Conservation (phyloP, 1,284 basidiomycete species). For the Trametes polyzona region DNA sequence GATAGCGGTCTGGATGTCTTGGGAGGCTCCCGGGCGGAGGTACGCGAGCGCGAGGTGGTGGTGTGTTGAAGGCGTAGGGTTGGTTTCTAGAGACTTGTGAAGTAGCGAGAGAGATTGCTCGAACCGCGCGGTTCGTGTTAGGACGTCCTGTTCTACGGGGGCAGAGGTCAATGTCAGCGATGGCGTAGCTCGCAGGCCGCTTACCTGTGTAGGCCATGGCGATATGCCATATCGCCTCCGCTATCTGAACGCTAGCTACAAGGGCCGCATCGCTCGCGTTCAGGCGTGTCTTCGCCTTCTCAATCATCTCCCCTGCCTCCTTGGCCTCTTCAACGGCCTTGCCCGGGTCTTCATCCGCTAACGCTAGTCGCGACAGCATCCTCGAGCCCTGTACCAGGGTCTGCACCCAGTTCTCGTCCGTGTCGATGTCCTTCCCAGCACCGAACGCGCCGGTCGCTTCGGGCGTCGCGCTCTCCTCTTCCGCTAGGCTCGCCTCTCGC, state of each 20-base stretch:
- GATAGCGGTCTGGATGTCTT: constrained; percentile 73
- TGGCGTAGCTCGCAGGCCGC: neutral
- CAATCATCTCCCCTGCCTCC: constrained; percentile 61
- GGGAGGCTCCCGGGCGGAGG: constrained; percentile 63
- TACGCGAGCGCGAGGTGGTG: constrained; percentile 85
- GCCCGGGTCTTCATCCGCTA: constrained; percentile 41
- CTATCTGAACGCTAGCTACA: constrained; percentile 59
- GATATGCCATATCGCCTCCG: constrained; percentile 69
- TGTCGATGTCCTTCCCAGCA: constrained; percentile 54
- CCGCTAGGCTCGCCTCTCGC: constrained; percentile 54
- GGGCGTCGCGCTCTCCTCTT: constrained; percentile 29
- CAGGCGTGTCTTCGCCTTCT: constrained; percentile 58
- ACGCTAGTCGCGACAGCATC: constrained; percentile 66
- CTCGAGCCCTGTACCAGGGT: constrained; percentile 74
- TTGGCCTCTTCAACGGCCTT: constrained; percentile 50
- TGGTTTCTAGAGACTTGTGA: constrained; percentile 53
- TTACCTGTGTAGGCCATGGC: constrained; percentile 65
- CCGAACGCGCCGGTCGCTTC: constrained; percentile 25
- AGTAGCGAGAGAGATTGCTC: constrained; percentile 63
- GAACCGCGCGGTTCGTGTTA: constrained; percentile 63
- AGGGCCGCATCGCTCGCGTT: constrained; percentile 50
- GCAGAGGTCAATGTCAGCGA: constrained; percentile 1
- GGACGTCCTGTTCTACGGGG: constrained; percentile 65
- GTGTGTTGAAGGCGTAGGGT: constrained; percentile 65
- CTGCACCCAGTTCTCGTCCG: constrained; percentile 70